Conservation (phyloP, 2,329 filamentous ascomycete genomes). For the Aspergillus amoenus region DNA sequence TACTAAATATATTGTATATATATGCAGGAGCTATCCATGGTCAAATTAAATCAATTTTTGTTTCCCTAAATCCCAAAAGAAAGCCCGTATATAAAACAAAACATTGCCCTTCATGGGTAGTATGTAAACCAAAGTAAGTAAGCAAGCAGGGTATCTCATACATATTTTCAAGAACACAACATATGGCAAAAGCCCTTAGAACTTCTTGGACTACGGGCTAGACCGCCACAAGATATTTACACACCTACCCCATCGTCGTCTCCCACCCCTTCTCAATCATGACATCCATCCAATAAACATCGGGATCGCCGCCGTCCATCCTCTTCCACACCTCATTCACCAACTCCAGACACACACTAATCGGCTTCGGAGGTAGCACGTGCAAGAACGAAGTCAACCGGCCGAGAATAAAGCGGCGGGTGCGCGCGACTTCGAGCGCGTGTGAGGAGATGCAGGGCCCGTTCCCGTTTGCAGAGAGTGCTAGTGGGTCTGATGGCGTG, state of each 20-base stretch:
- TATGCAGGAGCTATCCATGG: too few species aligned
- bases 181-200: background rate
- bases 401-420: conserved; percentile 50
- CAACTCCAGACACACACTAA: conserved; percentile 50
- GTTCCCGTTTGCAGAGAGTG: background rate
- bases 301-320: conserved; percentile 47
- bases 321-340: conserved; percentile 55
- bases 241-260: conserved; percentile 50
- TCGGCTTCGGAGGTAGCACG: conserved; percentile 53
- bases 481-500: background rate
- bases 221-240: background rate
- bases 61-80: background rate
- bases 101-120: background rate
- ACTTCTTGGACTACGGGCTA: too few species aligned
- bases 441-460: conserved; percentile 33
- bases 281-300: conserved; percentile 57
- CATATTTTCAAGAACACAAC: background rate
- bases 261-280: conserved; percentile 59
- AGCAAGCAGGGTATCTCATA: background rate
- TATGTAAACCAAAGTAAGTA: background rate
- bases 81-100: background rate
- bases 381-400: conserved; percentile 48
- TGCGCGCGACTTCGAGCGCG: conserved; percentile 49
- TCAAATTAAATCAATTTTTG: background rate
- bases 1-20: background rate